Evolutionary conservation across 2,329 filamentous ascomycete species (phyloP).

Genomic region (Anthostomella pinea): DNA sequence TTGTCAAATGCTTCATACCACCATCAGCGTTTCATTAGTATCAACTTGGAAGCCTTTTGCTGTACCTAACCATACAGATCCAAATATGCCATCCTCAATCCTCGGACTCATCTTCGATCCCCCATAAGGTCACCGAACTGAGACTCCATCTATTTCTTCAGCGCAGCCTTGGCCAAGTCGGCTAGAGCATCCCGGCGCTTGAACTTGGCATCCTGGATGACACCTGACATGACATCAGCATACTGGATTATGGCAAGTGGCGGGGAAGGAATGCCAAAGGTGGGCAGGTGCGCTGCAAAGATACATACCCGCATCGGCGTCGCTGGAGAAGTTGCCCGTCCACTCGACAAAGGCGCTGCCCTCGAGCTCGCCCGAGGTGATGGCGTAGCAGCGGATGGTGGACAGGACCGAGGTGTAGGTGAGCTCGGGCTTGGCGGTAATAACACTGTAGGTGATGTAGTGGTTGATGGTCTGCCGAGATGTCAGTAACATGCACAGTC

Average conservation of each 20-base stretch:
- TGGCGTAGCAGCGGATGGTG: slow-evolving; percentile 62
- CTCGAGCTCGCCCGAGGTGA: slow-evolving; percentile 65
- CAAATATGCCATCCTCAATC: not conserved
- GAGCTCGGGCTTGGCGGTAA: slow-evolving; percentile 62
- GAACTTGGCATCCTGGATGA: slow-evolving; percentile 73
- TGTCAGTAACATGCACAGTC: slow-evolving; percentile 8
- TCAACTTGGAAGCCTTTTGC: too few species aligned
- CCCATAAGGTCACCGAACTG: not conserved
- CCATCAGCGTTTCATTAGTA: too few species aligned
- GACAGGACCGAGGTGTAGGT: slow-evolving; percentile 65
- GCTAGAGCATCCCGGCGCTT: slow-evolving; percentile 70
- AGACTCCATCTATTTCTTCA: slow-evolving; percentile 26
- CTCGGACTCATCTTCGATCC: not conserved
- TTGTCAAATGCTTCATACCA: too few species aligned
- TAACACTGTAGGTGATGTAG: slow-evolving; percentile 72
- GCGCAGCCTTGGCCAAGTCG: slow-evolving; percentile 56
- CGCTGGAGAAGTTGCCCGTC: slow-evolving; percentile 67
- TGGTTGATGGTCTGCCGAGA: slow-evolving; percentile 61
- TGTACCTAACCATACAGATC: not conserved
- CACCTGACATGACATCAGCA: slow-evolving; percentile 43
- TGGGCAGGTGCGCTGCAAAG: slow-evolving; percentile 1
- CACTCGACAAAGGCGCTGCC: slow-evolving; percentile 67
- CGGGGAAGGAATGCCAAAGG: not conserved
- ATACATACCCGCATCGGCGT: slow-evolving; percentile 63
- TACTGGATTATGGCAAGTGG: not conserved